A percentile compares a stretch with the other conserved stretches of the same genome.
Evolutionary conservation across 257 asterid species (phyloP).

Genomic region (Solanum sitiens): DNA sequence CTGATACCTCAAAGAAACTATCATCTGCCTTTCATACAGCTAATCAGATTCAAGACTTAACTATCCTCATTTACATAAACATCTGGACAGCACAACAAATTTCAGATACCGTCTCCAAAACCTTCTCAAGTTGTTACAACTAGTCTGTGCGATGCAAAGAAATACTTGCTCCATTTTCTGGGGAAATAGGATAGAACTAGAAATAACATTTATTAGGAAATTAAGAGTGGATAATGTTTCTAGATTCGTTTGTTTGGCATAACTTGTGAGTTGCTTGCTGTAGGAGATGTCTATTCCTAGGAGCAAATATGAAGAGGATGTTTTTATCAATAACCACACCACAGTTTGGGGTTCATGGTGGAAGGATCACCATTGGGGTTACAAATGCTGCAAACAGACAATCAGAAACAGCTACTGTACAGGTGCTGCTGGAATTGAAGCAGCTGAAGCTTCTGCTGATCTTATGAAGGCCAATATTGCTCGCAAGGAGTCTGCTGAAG

Average conservation of each 20-base stretch:
- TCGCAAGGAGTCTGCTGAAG: constrained; percentile 77
- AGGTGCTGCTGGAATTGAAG: constrained; percentile 93
- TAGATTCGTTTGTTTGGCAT: background rate
- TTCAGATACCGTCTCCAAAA: background rate
- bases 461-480: constrained; percentile 93
- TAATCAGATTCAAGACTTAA: background rate
- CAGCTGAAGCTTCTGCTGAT: constrained; percentile 84
- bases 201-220: background rate
- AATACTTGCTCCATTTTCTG: background rate
- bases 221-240: background rate
- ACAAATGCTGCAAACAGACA: constrained; percentile 82
- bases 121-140: background rate
- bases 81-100: background rate
- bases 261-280: constrained; percentile 2
- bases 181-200: background rate
- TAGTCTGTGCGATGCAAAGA: background rate
- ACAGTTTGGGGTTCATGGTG: constrained; percentile 98
- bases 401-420: constrained; percentile 87
- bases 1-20: background rate
- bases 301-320: constrained; percentile 92
- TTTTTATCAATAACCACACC: constrained; percentile 59
- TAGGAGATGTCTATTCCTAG: constrained; percentile 75
- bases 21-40: background rate
- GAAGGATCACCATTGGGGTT: constrained; percentile 97
- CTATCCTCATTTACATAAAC: background rate